A percentile compares a stretch with the other conserved stretches of the same genome.
Conservation (phyloP, 192 early-diverging fungal species). For the Mortierella hygrophila region DNA sequence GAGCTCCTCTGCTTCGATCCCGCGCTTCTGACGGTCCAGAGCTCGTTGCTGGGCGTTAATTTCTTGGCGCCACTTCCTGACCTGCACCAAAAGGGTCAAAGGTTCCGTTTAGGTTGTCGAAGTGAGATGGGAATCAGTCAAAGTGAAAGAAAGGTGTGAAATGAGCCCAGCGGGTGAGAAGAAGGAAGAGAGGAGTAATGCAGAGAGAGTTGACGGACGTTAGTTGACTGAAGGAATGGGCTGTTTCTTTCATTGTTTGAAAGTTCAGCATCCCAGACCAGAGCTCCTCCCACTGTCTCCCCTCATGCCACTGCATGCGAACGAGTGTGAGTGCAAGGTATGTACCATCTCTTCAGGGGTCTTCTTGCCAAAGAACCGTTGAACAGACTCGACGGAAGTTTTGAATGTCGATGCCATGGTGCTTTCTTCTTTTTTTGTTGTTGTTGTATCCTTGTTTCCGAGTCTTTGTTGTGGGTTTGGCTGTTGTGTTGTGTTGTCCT, state of each 20-base stretch:
- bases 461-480: background rate
- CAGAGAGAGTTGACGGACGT: background rate
- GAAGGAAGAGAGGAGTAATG: background rate
- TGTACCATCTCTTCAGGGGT: conserved; percentile 70
- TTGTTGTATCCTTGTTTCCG: background rate
- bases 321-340: background rate
- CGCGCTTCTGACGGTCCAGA: conserved; percentile 85
- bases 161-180: background rate
- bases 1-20: conserved; percentile 85
- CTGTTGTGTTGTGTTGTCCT: background rate
- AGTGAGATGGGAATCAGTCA: background rate
- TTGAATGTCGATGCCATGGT: conserved; percentile 52
- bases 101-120: background rate
- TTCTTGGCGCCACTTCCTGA: conserved; percentile 91
- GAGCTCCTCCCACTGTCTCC: background rate
- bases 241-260: background rate
- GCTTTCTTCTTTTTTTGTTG: background rate
- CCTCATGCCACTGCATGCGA: background rate
- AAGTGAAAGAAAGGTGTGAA: background rate
- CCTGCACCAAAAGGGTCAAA: conserved; percentile 58
- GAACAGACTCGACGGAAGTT: conserved; percentile 55
- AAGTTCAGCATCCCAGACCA: background rate
- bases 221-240: background rate
- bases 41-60: conserved; percentile 89
- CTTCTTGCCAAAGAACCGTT: conserved; percentile 73